Evolutionary conservation across 2,329 filamentous ascomycete species (phyloP).

Genomic region (Botryosphaeria dothidea): DNA sequence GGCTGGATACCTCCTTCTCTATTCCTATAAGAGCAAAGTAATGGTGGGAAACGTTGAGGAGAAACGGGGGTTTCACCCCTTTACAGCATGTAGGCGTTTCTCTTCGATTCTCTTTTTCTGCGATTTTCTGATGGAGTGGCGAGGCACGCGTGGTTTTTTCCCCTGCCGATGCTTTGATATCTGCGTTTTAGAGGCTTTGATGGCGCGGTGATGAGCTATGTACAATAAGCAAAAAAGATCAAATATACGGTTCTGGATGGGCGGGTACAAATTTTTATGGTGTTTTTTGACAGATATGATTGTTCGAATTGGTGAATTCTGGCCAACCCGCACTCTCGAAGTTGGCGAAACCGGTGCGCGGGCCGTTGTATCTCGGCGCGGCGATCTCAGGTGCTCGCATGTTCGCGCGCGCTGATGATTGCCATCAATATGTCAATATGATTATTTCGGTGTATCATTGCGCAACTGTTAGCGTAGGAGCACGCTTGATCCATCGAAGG

Average conservation of each 20-base stretch:
- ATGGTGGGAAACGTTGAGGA: neutral
- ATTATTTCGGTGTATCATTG: too few species aligned
- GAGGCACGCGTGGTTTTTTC: neutral
- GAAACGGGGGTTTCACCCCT: neutral
- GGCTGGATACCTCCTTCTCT: neutral
- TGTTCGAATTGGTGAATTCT: too few species aligned
- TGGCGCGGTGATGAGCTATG: neutral
- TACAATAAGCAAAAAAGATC: slow-evolving; percentile 9
- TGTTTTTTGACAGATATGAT: too few species aligned
- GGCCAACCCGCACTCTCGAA: too few species aligned
- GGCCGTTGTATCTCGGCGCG: too few species aligned
- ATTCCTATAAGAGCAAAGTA: neutral
- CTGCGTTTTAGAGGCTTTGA: neutral
- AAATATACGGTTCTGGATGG: neutral
- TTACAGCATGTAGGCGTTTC: slow-evolving; percentile 8
- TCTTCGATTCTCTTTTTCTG: neutral
- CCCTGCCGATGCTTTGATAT: neutral
- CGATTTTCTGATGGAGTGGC: neutral
- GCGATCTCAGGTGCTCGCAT: too few species aligned
- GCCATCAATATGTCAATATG: too few species aligned
- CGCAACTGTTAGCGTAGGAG: too few species aligned
- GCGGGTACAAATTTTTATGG: too few species aligned
- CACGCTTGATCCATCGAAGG: too few species aligned
- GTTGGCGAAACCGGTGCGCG: too few species aligned
- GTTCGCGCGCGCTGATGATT: too few species aligned